Base-by-base conservation (phyloP, 2,329 filamentous ascomycete genomes). In the Neonectria magnoliae region DNA sequence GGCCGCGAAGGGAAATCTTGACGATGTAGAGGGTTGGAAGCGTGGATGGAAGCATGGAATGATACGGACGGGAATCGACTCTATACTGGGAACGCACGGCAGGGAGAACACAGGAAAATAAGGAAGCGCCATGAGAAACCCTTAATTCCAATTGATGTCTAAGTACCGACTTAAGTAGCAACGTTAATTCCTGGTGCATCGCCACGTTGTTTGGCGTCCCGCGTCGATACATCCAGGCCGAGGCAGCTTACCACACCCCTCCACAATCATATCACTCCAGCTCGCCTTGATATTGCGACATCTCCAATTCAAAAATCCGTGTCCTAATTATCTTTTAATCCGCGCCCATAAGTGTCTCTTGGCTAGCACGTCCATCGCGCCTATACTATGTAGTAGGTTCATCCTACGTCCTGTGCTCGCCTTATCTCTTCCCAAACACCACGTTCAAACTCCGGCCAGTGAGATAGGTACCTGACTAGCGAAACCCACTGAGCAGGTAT, bases 141-240 rank as follows among this genome's bases (percentile, higher is more conserved):
- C 50, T 55, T 54, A 36, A 63, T 59, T 63, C 60, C 44, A 63
- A 63, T 59, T 14, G 13, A 16, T 5, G 36, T 38, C 2, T 59
- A 27, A 11, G 25, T 10, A 5, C 7, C 18, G 18, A 33, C 31
- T 33, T 25, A 25, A 25, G 25, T 25, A 25, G 25, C 6, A 25
- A 25, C 25, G 25, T 25, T 25, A 6, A 1, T 25, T 25, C 25
- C 25, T 25, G 25, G 31, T 14, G 33, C 33, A 59, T 63, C 44
- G 27, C 55, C 60, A 55, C 55, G 60, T 42, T 55, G 33, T 44
- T 57, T 55, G 22, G 55, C 50, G n/a, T 47, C 55, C 38, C 29
- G 25, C 25, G 52, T 52, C 22, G 27, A 33, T n/a, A 36, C 54
- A 38, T 4, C 41, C 18, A 14, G 29, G 7, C 27, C 47, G 38